Evolutionary conservation across 1,139 yeast genomes (phyloP).

Genomic region (Yamadazyma jaroonii): DNA sequence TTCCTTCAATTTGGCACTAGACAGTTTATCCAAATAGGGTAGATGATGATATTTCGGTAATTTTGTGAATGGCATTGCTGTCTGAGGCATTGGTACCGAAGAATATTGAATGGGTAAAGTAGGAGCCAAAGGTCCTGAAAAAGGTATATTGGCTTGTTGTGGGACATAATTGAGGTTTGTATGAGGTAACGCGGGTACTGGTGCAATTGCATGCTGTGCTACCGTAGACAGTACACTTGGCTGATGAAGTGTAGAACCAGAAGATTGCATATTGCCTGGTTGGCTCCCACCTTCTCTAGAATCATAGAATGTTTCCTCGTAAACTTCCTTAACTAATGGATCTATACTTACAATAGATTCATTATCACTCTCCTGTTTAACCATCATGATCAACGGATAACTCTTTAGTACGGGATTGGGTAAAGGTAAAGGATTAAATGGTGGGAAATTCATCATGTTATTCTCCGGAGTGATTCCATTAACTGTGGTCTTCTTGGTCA

Average conservation of each 20-base stretch:
- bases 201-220: no score
- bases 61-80: slow-evolving; percentile 6
- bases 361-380: slow-evolving; percentile 8
- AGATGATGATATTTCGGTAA: slow-evolving; percentile 11
- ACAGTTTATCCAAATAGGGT: slow-evolving; percentile 17
- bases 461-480: slow-evolving; percentile 22
- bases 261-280: no score
- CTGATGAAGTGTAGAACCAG: no score
- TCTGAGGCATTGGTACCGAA: no score
- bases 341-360: slow-evolving; percentile 13
- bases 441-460: slow-evolving; percentile 27
- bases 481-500: slow-evolving; percentile 11
- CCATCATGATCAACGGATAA: slow-evolving; percentile 14
- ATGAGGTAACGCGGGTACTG: no score
- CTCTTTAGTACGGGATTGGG: slow-evolving; percentile 15
- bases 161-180: no score
- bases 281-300: no score
- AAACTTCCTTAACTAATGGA: slow-evolving; percentile 11
- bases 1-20: slow-evolving; percentile 20
- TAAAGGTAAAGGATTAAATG: slow-evolving; percentile 22
- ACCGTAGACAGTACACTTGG: no score
- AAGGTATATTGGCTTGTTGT: no score
- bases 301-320: slow-evolving; percentile 7
- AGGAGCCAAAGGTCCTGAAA: no score
- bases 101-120: neutral